Percentiles rank a stretch among this genome's conserved stretches.
Conservation (phyloP, 2,329 filamentous ascomycete species). For the Escovopsis weberi region DNA sequence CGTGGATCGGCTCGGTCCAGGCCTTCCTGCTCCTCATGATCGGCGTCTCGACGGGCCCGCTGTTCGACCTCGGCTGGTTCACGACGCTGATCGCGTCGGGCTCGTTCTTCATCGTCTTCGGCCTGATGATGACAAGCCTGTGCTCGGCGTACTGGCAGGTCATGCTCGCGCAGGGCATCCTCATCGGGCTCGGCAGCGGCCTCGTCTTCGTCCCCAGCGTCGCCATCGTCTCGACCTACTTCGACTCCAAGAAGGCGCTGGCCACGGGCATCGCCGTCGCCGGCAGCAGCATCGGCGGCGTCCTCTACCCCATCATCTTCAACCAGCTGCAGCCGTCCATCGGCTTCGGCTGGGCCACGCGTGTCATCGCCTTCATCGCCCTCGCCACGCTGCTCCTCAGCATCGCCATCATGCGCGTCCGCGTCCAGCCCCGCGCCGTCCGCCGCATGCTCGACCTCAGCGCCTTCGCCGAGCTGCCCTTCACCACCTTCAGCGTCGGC, state of each 20-base stretch:
- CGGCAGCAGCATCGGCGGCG: conserved; percentile 16
- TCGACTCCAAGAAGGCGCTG: conserved; percentile 13
- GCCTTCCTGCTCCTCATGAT: conserved; percentile 26
- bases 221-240: conserved; percentile 20
- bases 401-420: conserved; percentile 20
- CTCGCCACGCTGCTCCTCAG: conserved; percentile 23
- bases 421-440: conserved; percentile 7
- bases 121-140: conserved; percentile 28
- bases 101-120: conserved; percentile 27
- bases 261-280: conserved; percentile 20
- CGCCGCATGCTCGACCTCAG: conserved; percentile 21
- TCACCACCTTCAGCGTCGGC: conserved; percentile 21
- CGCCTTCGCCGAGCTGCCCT: conserved; percentile 23
- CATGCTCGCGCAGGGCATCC: conserved; percentile 29
- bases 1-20: conserved; percentile 31
- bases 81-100: conserved; percentile 25
- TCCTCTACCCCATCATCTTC: conserved; percentile 20
- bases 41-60: conserved; percentile 22
- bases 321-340: conserved; percentile 29
- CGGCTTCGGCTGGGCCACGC: conserved; percentile 39
- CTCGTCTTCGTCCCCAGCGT: conserved; percentile 23
- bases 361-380: conserved; percentile 29
- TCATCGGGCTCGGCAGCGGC: conserved; percentile 29
- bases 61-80: conserved; percentile 33
- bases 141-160: conserved; percentile 28